phyloP scores from a whole-genome alignment of 495 filamentous ascomycete species.

The Daldinia loculata region DNA sequence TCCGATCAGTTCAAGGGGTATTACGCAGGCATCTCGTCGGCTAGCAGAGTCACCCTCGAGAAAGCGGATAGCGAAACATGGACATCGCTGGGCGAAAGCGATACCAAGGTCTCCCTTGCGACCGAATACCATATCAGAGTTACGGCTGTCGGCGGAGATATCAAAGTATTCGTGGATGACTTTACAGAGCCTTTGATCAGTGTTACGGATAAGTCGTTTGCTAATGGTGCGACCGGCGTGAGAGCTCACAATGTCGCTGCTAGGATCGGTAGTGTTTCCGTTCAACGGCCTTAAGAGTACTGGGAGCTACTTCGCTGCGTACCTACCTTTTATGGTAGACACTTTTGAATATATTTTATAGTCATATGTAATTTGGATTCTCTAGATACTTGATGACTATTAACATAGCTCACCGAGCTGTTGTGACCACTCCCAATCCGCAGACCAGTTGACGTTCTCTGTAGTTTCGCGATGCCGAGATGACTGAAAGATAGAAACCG shows the following conservation, averaged over 20 bases:
- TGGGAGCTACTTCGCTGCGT: background rate
- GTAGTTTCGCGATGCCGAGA: too few relatives aligned
- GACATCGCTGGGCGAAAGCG: constrained; percentile 1
- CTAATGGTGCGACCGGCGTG: constrained; percentile 39
- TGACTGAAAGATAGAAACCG: too few relatives aligned
- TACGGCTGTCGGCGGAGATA: constrained; percentile 27
- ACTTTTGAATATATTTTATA: background rate
- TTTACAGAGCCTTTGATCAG: constrained; percentile 23
- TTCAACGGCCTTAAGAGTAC: constrained; percentile 29
- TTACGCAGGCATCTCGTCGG: constrained; percentile 30
- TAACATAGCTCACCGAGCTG: too few relatives aligned
- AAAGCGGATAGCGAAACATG: constrained; percentile 28
- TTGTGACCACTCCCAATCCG: too few relatives aligned
- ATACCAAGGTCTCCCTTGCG: constrained; percentile 4
- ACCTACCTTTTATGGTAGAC: background rate
- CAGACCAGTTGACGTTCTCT: too few relatives aligned
- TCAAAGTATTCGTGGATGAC: constrained; percentile 42
- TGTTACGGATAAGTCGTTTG: constrained; percentile 30
- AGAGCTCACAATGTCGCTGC: constrained; percentile 21
- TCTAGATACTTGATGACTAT: too few relatives aligned
- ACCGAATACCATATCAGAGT: constrained; percentile 37
- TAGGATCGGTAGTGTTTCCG: constrained; percentile 38
- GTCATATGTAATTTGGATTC: too few relatives aligned
- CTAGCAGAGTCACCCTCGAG: constrained; percentile 22
- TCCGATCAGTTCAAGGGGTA: constrained; percentile 27